A percentile compares a stretch with the other conserved stretches of the same genome.
phyloP scores from a whole-genome alignment of 495 filamentous ascomycete species.

The Aspergillus baeticus region DNA sequence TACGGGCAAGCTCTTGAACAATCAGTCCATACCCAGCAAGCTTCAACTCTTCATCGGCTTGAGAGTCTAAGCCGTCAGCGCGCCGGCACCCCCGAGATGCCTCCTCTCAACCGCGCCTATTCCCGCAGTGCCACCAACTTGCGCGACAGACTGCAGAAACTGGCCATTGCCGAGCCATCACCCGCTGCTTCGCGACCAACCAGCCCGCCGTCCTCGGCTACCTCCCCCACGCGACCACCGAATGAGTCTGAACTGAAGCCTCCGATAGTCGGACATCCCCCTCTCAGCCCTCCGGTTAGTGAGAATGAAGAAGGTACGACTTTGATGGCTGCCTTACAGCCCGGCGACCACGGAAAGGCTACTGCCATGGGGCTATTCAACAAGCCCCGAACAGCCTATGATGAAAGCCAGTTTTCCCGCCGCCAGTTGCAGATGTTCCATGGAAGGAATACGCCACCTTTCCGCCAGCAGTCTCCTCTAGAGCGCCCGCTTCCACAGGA shows the following conservation, averaged over 20 bases:
- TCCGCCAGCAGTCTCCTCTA: slow-evolving; percentile 35
- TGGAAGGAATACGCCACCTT: slow-evolving; percentile 50
- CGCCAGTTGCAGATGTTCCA: slow-evolving; percentile 77
- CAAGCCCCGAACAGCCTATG: slow-evolving; percentile 70
- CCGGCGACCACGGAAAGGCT: slow-evolving; percentile 79
- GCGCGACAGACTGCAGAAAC: slow-evolving; percentile 54
- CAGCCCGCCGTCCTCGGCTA: slow-evolving; percentile 51
- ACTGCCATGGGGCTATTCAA: slow-evolving; percentile 84
- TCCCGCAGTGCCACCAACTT: slow-evolving; percentile 58
- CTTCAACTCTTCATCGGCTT: slow-evolving; percentile 70
- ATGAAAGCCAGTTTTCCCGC: slow-evolving; percentile 81
- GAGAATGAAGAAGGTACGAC: slow-evolving; percentile 61
- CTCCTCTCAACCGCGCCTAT: slow-evolving; percentile 36
- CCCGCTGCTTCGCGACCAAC: slow-evolving; percentile 38
- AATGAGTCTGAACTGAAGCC: slow-evolving; percentile 22
- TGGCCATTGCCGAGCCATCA: slow-evolving; percentile 40
- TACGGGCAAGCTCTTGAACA: slow-evolving; percentile 86
- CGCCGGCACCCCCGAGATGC: slow-evolving; percentile 38
- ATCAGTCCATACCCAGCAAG: slow-evolving; percentile 77
- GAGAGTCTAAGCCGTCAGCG: slow-evolving; percentile 66
- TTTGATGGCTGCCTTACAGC: slow-evolving; percentile 61
- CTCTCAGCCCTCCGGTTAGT: slow-evolving; percentile 71
- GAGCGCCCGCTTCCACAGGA: slow-evolving; percentile 33
- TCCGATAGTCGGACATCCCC: slow-evolving; percentile 46
- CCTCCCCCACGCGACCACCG: slow-evolving; percentile 29